Evolutionary conservation across 495 filamentous ascomycete genomes (phyloP), one percentile per base, ranked within the genome.

Genomic region (Pyrenula massariospora): DNA sequence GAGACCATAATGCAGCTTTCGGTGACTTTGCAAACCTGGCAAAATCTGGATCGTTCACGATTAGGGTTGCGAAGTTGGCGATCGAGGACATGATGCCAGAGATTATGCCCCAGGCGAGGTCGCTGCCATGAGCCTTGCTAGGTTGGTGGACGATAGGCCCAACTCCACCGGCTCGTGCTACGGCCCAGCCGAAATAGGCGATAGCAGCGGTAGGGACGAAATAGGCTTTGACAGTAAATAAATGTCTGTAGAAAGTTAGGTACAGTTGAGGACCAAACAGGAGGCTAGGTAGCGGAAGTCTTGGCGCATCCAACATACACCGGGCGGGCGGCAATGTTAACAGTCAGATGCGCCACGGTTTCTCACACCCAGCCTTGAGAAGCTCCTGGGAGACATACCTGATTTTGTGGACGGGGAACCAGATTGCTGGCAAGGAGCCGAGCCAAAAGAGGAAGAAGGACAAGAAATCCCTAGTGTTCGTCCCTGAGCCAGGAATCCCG

Each of bases 171-270:
- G 91, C 91, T 24, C 86, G 83, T 55, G 88, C 81, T 48, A 95
- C 81, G 10, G 88, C 80, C 91, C 91, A 96, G 60, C 91, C 90
- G 69, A 95, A 89, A 76, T 91, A 95, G 22, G 87, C 80, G 55
- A 96, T 77, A 48, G 87, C 91, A 23, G 90, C 90, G 48, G 79
- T 76, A 0, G 91, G 91, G 2, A 94, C 91, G 59, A 94, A 83
- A 64, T 81, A 87, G 3, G 90, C 80, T 72, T 96, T 96, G 63
- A 87, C 88, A 20, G 91, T 96, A 68, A 96, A 96, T 21, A 96
- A 75, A 69, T 96, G 91, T 54, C 91, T n/a, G n/a, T n/a, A n/a
- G n/a, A n/a, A n/a, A n/a, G n/a, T n/a, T n/a, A n/a, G n/a, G n/a
- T n/a, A n/a, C n/a, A n/a, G 74, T 84, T 73, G 63, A 87, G 81